A percentile compares a stretch with the other conserved stretches of the same genome.
Conservation (phyloP, 129 eudicot species). For the Sambucus nigra region DNA sequence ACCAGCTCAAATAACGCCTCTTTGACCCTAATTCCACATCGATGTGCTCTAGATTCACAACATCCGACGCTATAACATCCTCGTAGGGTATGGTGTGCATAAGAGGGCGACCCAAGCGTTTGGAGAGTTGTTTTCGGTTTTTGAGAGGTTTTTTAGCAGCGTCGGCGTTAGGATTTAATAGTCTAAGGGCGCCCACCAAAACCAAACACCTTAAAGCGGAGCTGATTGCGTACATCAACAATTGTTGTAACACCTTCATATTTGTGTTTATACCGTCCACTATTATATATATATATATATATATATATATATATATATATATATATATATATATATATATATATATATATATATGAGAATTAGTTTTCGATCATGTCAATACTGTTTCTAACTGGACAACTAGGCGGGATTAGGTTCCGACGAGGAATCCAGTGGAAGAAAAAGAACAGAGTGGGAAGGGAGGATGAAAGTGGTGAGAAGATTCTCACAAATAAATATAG, state of each 20-base stretch:
- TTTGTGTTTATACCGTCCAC: slow-evolving; percentile 18
- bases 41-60: slow-evolving; percentile 60
- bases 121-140: slow-evolving; percentile 35
- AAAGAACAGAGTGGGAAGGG: too few species aligned
- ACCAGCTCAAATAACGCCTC: slow-evolving; percentile 48
- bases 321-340: too few species aligned
- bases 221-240: slow-evolving; percentile 41
- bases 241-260: slow-evolving; percentile 21
- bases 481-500: too few species aligned
- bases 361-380: too few species aligned
- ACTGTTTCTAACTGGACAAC: too few species aligned
- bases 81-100: slow-evolving; percentile 43
- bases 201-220: slow-evolving; percentile 39
- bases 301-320: too few species aligned
- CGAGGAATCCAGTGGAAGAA: too few species aligned
- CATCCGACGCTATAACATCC: slow-evolving; percentile 65
- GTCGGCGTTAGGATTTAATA: slow-evolving; percentile 32
- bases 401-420: too few species aligned
- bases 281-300: too few species aligned
- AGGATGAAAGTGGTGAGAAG: too few species aligned
- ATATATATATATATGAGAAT: too few species aligned
- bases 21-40: slow-evolving; percentile 53
- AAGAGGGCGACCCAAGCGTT: slow-evolving; percentile 32
- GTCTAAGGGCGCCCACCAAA: slow-evolving; percentile 25
- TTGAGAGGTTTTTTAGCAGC: slow-evolving; percentile 30